Percentiles rank a stretch among this genome's conserved stretches.
phyloP scores from a whole-genome alignment of 1,139 yeast species.

The Yamadazyma epiphylla region DNA sequence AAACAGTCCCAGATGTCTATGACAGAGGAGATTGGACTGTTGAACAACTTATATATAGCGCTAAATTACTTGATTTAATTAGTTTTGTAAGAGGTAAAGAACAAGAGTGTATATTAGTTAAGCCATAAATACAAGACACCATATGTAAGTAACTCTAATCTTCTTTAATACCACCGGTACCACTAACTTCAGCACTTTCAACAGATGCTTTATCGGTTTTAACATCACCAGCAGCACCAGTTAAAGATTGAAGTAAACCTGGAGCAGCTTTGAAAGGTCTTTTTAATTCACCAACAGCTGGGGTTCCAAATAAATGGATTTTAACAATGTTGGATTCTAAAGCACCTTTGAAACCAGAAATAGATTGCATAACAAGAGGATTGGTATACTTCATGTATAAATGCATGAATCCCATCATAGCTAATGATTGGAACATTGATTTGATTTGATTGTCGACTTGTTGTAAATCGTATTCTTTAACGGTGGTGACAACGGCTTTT shows the following conservation, averaged over 20 bases:
- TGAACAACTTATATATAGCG: conserved; percentile 55
- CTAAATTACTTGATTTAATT: conserved; percentile 53
- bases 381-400: conserved; percentile 96
- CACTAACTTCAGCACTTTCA: conserved; percentile 80
- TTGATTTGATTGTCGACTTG: conserved; percentile 79
- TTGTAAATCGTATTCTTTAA: conserved; percentile 88
- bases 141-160: conserved; percentile 45
- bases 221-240: conserved; percentile 46
- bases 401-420: conserved; percentile 99
- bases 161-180: conserved; percentile 87
- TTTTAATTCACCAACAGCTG: conserved; percentile 88
- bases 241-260: conserved; percentile 68
- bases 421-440: conserved; percentile 82
- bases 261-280: conserved; percentile 95
- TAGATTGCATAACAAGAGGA: conserved; percentile 93
- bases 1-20: conserved; percentile 60
- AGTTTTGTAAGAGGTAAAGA: conserved; percentile 58
- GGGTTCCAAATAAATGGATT: conserved; percentile 80
- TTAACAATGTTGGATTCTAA: conserved; percentile 88
- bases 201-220: conserved; percentile 85
- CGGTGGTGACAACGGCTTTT: conserved; percentile 80
- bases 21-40: conserved; percentile 62
- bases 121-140: conserved; percentile 10
- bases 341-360: conserved; percentile 86
- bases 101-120: conserved; percentile 57